phyloP scores from a whole-genome alignment of 225 moss, liverwort and hornwort species.

The Physcomitrium patens region DNA sequence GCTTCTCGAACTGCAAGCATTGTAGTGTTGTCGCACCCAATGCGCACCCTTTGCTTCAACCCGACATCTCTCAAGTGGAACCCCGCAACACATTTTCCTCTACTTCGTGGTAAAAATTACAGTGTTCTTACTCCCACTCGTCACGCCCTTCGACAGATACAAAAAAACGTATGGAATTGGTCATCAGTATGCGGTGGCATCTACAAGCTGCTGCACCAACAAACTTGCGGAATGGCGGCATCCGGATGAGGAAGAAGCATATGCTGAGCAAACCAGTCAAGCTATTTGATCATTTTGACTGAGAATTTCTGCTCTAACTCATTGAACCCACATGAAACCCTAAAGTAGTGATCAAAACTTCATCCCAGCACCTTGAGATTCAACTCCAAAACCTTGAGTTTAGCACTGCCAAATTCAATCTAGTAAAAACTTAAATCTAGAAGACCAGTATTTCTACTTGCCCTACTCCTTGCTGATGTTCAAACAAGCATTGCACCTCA shows the following conservation, averaged over 20 bases:
- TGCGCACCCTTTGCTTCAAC: conserved; percentile 53
- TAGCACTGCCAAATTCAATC: no score
- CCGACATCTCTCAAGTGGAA: conserved; percentile 54
- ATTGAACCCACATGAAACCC: not conserved
- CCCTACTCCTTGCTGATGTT: no score
- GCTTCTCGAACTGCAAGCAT: no score
- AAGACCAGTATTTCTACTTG: no score
- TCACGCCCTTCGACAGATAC: conserved; percentile 53
- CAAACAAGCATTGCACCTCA: no score
- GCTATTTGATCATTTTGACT: conserved; percentile 23
- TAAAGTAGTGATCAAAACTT: no score
- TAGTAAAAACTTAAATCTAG: no score
- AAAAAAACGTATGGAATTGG: conserved; percentile 45
- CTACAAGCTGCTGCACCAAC: conserved; percentile 60
- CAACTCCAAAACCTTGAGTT: no score
- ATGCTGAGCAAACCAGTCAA: conserved; percentile 59
- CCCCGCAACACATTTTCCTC: conserved; percentile 56
- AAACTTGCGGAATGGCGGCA: conserved; percentile 63
- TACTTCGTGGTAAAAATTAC: conserved; percentile 60
- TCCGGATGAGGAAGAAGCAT: conserved; percentile 52
- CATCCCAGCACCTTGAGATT: no score
- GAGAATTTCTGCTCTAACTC: not conserved
- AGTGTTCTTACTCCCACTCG: conserved; percentile 61
- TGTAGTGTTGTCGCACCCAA: conserved; percentile 46
- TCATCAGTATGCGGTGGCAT: conserved; percentile 69